Conservation (phyloP, 2,329 filamentous ascomycete genomes). For the Phialocephala sp. region DNA sequence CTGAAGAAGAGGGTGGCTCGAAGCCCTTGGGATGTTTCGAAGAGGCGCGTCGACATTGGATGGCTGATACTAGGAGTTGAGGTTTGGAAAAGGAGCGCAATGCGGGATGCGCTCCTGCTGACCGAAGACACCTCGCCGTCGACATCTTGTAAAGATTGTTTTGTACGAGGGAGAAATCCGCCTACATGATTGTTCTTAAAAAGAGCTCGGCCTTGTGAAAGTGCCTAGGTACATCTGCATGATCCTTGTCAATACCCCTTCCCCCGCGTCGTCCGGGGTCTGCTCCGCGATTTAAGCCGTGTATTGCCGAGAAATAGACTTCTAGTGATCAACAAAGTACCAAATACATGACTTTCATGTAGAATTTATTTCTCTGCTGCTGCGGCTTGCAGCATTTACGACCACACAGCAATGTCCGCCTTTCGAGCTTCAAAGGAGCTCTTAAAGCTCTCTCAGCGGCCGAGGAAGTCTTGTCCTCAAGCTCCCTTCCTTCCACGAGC, state of each 20-base stretch:
- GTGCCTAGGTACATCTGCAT: conserved; percentile 8
- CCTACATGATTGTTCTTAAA: conserved; percentile 24
- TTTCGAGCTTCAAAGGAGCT: conserved; percentile 54
- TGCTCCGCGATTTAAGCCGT: conserved; percentile 19
- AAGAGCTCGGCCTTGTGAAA: conserved; percentile 9
- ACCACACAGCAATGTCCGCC: conserved; percentile 51
- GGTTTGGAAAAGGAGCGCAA: conserved; percentile 35
- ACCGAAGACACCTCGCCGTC: conserved; percentile 35
- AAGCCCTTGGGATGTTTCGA: conserved; percentile 72
- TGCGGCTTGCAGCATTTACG: conserved; percentile 27
- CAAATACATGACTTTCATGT: conserved; percentile 27
- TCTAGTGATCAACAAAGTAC: conserved; percentile 11
- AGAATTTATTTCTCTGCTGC: conserved; percentile 26
- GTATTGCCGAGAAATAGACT: conserved; percentile 18
- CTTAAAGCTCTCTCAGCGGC: conserved; percentile 51
- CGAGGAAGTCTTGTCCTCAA: conserved; percentile 43
- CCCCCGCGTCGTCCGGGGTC: conserved; percentile 17
- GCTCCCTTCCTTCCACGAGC: conserved; percentile 32
- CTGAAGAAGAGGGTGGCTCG: conserved; percentile 55
- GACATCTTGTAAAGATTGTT: conserved; percentile 34
- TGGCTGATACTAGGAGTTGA: conserved; percentile 37
- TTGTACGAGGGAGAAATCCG: neutral
- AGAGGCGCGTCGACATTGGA: conserved; percentile 58
- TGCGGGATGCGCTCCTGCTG: conserved; percentile 31
- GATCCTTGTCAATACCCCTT: conserved; percentile 5